Conservation (phyloP, 2,329 filamentous ascomycete species). For the Fusarium nodosum region DNA sequence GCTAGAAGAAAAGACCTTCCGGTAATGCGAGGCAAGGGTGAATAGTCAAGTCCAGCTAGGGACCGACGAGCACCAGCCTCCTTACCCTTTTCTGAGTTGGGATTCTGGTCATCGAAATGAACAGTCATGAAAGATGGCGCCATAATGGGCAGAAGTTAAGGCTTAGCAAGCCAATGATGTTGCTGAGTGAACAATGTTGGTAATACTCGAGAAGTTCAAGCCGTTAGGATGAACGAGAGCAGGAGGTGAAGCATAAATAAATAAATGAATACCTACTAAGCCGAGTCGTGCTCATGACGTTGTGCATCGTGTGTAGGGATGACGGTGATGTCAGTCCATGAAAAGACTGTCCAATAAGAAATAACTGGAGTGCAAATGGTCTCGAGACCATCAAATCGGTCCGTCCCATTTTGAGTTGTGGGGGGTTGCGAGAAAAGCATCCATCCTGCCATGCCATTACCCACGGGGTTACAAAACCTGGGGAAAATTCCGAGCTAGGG, state of each 20-base stretch:
- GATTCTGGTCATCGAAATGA: constrained; percentile 60
- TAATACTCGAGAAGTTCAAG: not conserved
- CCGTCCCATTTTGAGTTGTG: constrained; percentile 39
- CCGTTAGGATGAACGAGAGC: not conserved
- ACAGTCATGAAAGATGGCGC: constrained; percentile 48
- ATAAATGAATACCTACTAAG: not conserved
- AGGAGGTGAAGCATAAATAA: constrained; percentile 3
- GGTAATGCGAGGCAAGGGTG: constrained; percentile 58
- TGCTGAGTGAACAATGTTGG: not conserved
- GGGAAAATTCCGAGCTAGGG: constrained; percentile 19
- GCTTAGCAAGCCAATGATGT: constrained; percentile 10
- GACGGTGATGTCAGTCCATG: constrained; percentile 37
- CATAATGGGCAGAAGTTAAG: constrained; percentile 34
- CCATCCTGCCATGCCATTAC: not conserved
- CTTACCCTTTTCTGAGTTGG: constrained; percentile 55
- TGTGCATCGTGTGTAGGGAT: constrained; percentile 1
- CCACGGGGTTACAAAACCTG: constrained; percentile 36
- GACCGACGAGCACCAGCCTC: constrained; percentile 51
- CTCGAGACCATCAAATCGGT: constrained; percentile 46
- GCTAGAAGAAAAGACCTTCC: constrained; percentile 56
- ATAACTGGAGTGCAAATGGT: constrained; percentile 15
- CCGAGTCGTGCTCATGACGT: constrained; percentile 4
- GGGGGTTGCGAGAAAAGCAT: constrained; percentile 19
- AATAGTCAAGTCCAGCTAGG: constrained; percentile 60
- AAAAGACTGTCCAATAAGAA: constrained; percentile 14